Conservation (phyloP, 1,139 yeast genomes). For the Debaryomycetaceae sp. region DNA sequence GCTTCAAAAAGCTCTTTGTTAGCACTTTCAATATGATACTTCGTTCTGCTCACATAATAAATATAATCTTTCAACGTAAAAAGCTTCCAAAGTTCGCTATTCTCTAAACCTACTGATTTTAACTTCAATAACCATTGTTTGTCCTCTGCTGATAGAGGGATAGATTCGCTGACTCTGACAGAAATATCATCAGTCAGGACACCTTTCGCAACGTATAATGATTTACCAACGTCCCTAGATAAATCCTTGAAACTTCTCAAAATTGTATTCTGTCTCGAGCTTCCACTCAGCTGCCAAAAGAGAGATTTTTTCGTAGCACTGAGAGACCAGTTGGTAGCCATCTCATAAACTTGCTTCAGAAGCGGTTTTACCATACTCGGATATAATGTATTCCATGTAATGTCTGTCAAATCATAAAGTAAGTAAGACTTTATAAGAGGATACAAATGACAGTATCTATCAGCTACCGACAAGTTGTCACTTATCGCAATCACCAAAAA, state of each 20-base stretch:
- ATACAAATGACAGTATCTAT: slow-evolving; percentile 74
- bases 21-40: slow-evolving; percentile 1
- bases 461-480: slow-evolving; percentile 66
- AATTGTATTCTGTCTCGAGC: slow-evolving; percentile 9
- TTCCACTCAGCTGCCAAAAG: slow-evolving; percentile 56
- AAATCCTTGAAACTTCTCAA: slow-evolving; percentile 18
- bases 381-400: slow-evolving; percentile 62
- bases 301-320: slow-evolving; percentile 59
- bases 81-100: slow-evolving; percentile 80
- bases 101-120: slow-evolving; percentile 65
- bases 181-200: slow-evolving; percentile 14
- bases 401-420: slow-evolving; percentile 68
- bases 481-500: slow-evolving; percentile 61
- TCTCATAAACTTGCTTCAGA: slow-evolving; percentile 61
- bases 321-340: slow-evolving; percentile 70
- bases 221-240: slow-evolving; percentile 36
- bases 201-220: slow-evolving; percentile 33
- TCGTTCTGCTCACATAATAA: slow-evolving; percentile 48
- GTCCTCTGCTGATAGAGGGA: slow-evolving; percentile 56
- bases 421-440: slow-evolving; percentile 80
- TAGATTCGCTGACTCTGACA: slow-evolving; percentile 13
- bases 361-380: slow-evolving; percentile 67
- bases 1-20: slow-evolving; percentile 7
- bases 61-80: slow-evolving; percentile 67
- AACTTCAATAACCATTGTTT: slow-evolving; percentile 70